Evolutionary conservation across 2,329 filamentous ascomycete species (phyloP), one percentile per base, ranked within the genome.

Genomic region (Diaporthe batatas): DNA sequence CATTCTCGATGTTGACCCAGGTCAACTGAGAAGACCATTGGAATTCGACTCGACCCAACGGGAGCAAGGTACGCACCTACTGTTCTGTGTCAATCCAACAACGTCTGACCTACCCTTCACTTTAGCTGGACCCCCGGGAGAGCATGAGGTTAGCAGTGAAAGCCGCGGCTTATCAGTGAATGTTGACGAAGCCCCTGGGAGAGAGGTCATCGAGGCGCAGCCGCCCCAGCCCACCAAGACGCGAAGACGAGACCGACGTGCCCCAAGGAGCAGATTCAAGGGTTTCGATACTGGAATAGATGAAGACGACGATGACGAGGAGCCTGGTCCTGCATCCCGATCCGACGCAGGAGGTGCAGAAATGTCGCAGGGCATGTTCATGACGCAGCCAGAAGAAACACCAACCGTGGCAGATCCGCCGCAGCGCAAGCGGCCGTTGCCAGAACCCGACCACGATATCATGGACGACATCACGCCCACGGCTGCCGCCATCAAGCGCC

Each of bases 1-100:
- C 1, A 96, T 99, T 58, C 83, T 98, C 36, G 91, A 86, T n/a
- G 93, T 92, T 67, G 92, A 98, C 82, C 90, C 94, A 8, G 90
- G 88, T 73, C 87, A 89, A 55, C 85, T 98, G 25, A 91, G 93
- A 72, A 89, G 91, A 49, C 88, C 91, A 7, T 87, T 97, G 3
- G 87, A 92, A 75, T 83, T 89, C 53, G 86, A 86, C 73, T 79
- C 76, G 65, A 82, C 77, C 75, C 80, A 76, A 70, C 71, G 69
- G 72, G 75, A 62, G n/a, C 69, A 78, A 58, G 71, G 77, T 75
- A 76, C 36, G 42, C 74, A 21, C 18, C 57, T 29, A 10, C 21
- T 7, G 18, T 18, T 8, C 47, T 23, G 18, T 12, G 11, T 12
- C 29, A 39, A 34, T 16, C 18, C 14, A 18, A 25, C 59, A 25